Conservation (phyloP, 2,329 filamentous ascomycete genomes). For the Plenodomus lindquistii region DNA sequence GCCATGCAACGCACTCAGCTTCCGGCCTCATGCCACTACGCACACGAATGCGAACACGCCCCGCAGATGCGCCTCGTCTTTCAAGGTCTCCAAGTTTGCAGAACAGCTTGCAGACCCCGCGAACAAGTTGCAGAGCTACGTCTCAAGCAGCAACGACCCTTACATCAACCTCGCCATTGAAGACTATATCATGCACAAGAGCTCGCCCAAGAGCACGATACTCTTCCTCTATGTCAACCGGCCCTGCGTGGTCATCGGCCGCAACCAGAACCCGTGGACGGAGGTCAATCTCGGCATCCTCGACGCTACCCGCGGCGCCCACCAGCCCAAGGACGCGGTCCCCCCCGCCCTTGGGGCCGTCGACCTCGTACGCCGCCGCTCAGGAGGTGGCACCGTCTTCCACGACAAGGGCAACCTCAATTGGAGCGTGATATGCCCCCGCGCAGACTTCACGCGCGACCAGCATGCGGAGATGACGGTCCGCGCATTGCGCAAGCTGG, state of each 20-base stretch:
- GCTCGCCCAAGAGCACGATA: slow-evolving; percentile 71
- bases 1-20: not conserved
- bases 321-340: slow-evolving; percentile 33
- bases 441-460: slow-evolving; percentile 75
- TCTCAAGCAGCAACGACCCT: slow-evolving; percentile 66
- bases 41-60: not conserved
- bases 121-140: slow-evolving; percentile 51
- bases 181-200: slow-evolving; percentile 80
- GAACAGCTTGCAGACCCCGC: slow-evolving; percentile 34
- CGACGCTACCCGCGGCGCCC: slow-evolving; percentile 39
- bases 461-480: slow-evolving; percentile 93
- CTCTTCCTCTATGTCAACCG: slow-evolving; percentile 88
- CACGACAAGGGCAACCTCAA: slow-evolving; percentile 94
- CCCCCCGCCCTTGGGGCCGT: slow-evolving; percentile 49
- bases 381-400: slow-evolving; percentile 90
- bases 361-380: slow-evolving; percentile 77
- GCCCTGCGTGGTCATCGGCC: slow-evolving; percentile 86
- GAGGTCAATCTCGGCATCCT: slow-evolving; percentile 78
- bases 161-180: slow-evolving; percentile 93
- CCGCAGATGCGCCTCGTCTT: slow-evolving; percentile 18
- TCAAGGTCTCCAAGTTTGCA: too few species aligned
- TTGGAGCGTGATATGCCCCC: slow-evolving; percentile 87
- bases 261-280: slow-evolving; percentile 97
- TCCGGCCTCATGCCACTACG: not conserved
- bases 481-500: slow-evolving; percentile 69